Evolutionary conservation across 176 grass and related monocot genomes (phyloP).

Genomic region (Alopecurus myosuroides): DNA sequence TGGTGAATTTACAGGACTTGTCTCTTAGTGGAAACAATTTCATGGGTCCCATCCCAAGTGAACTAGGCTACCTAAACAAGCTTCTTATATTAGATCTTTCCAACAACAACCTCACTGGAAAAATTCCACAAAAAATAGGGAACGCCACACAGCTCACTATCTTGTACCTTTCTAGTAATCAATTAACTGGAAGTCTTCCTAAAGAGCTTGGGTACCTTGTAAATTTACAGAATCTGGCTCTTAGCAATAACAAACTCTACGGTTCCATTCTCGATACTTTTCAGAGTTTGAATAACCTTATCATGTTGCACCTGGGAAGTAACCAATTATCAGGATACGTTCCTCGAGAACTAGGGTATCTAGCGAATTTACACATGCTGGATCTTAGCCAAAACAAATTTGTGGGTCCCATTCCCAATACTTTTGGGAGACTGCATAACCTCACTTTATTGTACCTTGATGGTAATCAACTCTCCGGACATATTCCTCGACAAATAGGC

Average conservation of each 20-base stretch:
- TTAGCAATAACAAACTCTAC: background rate
- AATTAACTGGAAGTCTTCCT: too few relatives aligned
- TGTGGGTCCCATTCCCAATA: background rate
- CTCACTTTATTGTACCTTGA: background rate
- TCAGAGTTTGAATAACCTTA: background rate
- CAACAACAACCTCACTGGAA: too few relatives aligned
- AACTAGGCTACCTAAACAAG: too few relatives aligned
- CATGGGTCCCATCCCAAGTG: background rate
- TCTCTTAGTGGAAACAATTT: background rate
- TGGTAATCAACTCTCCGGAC: background rate
- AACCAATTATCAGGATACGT: background rate
- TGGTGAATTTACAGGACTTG: background rate
- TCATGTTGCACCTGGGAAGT: rapidly evolving
- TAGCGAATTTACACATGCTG: background rate
- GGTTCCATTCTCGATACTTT: background rate
- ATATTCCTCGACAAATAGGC: background rate
- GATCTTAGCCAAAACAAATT: background rate
- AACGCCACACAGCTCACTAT: too few relatives aligned
- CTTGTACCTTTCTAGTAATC: background rate
- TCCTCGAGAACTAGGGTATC: background rate
- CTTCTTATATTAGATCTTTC: too few relatives aligned
- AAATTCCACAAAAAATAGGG: background rate
- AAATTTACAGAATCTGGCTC: background rate
- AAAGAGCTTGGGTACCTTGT: background rate
- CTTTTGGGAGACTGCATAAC: background rate